Evolutionary conservation across 2,329 filamentous ascomycete species (phyloP), one percentile per base, ranked within the genome.

Genomic region (Dothidotthia symphoricarpi): DNA sequence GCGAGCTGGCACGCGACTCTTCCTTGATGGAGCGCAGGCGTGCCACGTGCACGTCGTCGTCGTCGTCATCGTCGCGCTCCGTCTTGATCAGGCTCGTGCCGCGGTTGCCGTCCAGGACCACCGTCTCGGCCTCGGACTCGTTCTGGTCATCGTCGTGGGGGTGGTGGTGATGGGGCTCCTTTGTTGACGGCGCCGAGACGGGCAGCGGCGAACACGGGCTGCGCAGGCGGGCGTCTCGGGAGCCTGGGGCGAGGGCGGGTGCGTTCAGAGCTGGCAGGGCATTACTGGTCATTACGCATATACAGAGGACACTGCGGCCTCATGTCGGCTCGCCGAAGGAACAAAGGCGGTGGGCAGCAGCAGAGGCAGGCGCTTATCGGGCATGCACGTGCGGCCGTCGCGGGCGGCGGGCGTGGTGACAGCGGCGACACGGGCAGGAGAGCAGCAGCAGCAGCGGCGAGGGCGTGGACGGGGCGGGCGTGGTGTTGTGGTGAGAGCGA

Each of bases 71-170:
- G 41, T 63, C 57, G 49, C 61, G 58, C 54, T 69, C 67, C 16
- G 55, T 62, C 55, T 69, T 69, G 57, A 69, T 66, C 47, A 57
- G 41, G 55, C 67, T 67, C 45, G 61, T 64, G 45, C 65, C 61
- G 37, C 63, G 60, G 24, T 61, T 51, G 37, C 63, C 61, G 51
- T 72, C 67, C 32, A 73, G 63, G 25, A 75, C 70, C 41, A 74
- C 67, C 22, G 73, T 75, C 59, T 75, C 73, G 34, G 72, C 73
- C 57, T 75, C 73, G 12, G 71, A 74, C 48, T 72, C 69, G 47
- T 67, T 67, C 36, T 65, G 67, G 41, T 69, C 63, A 30, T 60
- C 55, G 27, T 51, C 45, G 40, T 46, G 33, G 34, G 17, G 34
- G 38, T 53, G 43, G 45, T 59, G 42, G 49, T 53, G 59, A 22